Evolutionary conservation across 345 rosid genomes (phyloP).

Genomic region (Garcia nutans): DNA sequence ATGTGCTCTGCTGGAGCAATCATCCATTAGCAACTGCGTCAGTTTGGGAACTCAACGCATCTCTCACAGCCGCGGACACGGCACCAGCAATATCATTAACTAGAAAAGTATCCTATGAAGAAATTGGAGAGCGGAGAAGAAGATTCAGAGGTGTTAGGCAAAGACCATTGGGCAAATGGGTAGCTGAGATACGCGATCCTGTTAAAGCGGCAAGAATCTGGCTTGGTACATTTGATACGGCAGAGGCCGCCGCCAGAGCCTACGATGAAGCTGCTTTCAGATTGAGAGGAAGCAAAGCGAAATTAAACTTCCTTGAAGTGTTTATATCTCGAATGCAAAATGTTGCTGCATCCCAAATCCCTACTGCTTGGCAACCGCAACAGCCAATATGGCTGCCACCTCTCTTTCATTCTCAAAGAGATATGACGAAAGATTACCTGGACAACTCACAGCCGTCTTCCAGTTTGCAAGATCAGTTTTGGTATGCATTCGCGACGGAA

Average conservation of each 20-base stretch:
- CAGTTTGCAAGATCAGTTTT: no score
- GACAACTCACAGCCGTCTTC: no score
- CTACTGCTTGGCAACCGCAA: conserved; percentile 15
- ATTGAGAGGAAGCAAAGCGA: conserved; percentile 79
- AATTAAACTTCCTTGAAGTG: conserved; percentile 72
- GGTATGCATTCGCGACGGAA: no score
- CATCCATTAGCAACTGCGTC: no score
- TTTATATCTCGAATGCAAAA: conserved; percentile 17
- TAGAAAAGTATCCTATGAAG: conserved; percentile 28
- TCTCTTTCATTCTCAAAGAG: conserved; percentile 23
- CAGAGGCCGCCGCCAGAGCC: conserved; percentile 84
- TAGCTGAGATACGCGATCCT: conserved; percentile 86
- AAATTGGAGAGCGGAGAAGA: conserved; percentile 46
- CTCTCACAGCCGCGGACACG: conserved; percentile 7
- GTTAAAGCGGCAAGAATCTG: conserved; percentile 78
- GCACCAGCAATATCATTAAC: conserved; percentile 13
- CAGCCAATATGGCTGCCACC: conserved; percentile 9
- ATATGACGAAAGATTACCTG: background rate
- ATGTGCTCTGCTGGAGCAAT: no score
- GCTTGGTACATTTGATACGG: conserved; percentile 87
- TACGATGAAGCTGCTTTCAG: conserved; percentile 84
- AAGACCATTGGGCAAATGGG: conserved; percentile 94
- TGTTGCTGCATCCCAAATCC: conserved; percentile 22
- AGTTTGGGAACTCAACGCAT: background rate
- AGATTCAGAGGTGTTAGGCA: conserved; percentile 86